Evolutionary conservation across 2,329 filamentous ascomycete genomes (phyloP).

Genomic region (Fusarium bactridioides): DNA sequence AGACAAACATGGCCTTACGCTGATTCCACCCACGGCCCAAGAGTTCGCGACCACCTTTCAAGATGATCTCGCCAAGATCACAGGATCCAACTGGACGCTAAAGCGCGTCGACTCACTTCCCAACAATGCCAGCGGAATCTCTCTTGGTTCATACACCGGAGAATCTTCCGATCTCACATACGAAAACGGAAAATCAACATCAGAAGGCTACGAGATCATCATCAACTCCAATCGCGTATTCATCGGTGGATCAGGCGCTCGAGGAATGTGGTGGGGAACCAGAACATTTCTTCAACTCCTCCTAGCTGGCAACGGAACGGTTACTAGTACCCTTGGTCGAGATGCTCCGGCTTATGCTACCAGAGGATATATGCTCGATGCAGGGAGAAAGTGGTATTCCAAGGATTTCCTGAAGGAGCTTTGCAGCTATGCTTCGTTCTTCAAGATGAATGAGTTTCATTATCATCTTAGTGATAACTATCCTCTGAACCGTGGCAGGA

Average conservation of each 20-base stretch:
- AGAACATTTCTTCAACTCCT: slow-evolving; percentile 15
- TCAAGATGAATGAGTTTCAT: slow-evolving; percentile 25
- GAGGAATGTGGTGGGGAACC: slow-evolving; percentile 23
- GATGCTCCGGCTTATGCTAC: slow-evolving; percentile 15
- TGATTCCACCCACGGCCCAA: slow-evolving; percentile 9
- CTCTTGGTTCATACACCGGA: not conserved
- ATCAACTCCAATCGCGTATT: slow-evolving; percentile 4
- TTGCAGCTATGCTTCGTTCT: slow-evolving; percentile 20
- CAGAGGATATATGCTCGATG: slow-evolving; percentile 17
- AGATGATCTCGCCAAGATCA: slow-evolving; percentile 1
- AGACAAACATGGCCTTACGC: not conserved
- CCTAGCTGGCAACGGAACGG: not conserved
- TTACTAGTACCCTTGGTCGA: not conserved
- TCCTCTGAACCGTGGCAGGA: slow-evolving; percentile 18
- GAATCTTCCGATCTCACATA: not conserved
- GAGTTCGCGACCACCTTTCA: slow-evolving; percentile 7
- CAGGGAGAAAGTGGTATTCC: slow-evolving; percentile 20
- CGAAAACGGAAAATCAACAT: not conserved
- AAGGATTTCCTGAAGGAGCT: slow-evolving; percentile 14
- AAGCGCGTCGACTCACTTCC: not conserved
- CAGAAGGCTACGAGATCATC: slow-evolving; percentile 13
- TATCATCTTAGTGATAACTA: slow-evolving; percentile 23
- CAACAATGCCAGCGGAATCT: not conserved
- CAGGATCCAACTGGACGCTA: slow-evolving; percentile 7
- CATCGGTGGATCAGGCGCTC: slow-evolving; percentile 15